Conservation (phyloP, 2,329 filamentous ascomycete species). For the Chrysoporthe deuterocubensis region DNA sequence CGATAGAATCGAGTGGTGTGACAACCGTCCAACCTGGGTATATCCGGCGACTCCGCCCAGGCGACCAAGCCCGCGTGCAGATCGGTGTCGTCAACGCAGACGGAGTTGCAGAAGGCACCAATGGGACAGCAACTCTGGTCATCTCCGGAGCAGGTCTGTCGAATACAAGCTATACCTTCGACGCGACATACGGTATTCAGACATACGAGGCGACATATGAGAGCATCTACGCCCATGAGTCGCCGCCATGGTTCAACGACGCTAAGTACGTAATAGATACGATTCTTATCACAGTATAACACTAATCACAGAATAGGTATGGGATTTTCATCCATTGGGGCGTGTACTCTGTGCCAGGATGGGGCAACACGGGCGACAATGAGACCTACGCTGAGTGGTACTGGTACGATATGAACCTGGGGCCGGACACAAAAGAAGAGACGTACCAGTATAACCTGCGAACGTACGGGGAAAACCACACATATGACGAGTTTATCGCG, state of each 20-base stretch:
- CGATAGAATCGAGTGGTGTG: conserved; percentile 23
- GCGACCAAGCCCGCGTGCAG: conserved; percentile 27
- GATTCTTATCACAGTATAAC: background rate
- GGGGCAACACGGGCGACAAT: conserved; percentile 50
- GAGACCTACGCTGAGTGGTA: conserved; percentile 48
- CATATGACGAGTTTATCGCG: conserved; percentile 42
- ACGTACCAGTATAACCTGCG: conserved; percentile 31
- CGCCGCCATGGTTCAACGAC: conserved; percentile 57
- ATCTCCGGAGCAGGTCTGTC: conserved; percentile 19
- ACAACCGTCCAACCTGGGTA: conserved; percentile 23
- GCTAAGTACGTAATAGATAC: conserved; percentile 42
- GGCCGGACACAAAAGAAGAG: conserved; percentile 25
- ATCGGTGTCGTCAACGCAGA: conserved; percentile 23
- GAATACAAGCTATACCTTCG: conserved; percentile 22
- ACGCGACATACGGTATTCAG: conserved; percentile 26
- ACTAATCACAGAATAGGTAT: conserved; percentile 35
- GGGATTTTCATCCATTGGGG: conserved; percentile 68
- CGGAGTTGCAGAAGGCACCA: conserved; percentile 18
- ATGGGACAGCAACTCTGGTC: conserved; percentile 21
- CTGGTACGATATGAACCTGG: conserved; percentile 26
- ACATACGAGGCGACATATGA: conserved; percentile 28
- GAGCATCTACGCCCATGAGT: conserved; percentile 45
- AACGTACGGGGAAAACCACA: conserved; percentile 29
- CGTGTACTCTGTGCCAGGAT: conserved; percentile 58
- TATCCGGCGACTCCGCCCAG: conserved; percentile 27